phyloP scores from a whole-genome alignment of 345 rosid genomes.

The sweet orange (Citrus sinensis) region DNA sequence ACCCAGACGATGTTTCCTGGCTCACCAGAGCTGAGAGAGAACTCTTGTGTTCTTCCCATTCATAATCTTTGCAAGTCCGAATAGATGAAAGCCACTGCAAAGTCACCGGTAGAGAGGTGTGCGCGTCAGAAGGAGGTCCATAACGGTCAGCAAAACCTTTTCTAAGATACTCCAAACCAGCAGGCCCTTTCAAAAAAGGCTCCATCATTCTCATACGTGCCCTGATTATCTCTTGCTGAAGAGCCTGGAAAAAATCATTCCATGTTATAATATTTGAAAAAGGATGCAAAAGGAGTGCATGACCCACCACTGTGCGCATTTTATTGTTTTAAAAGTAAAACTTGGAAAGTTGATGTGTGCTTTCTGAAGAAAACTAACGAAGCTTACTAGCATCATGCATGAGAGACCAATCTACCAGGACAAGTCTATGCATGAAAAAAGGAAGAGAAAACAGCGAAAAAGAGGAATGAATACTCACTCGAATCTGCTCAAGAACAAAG shows the following conservation, averaged over 20 bases:
- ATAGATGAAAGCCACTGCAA: conserved; percentile 63
- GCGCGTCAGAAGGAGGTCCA: conserved; percentile 55
- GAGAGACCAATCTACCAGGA: not conserved
- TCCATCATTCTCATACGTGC: conserved; percentile 75
- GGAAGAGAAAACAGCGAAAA: not conserved
- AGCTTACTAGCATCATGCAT: too few species aligned
- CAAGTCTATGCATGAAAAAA: too few species aligned
- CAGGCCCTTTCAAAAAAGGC: conserved; percentile 78
- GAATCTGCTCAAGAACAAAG: conserved; percentile 79
- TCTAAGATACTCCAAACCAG: conserved; percentile 70
- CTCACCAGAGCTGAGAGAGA: conserved; percentile 40
- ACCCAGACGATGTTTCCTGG: conserved; percentile 43
- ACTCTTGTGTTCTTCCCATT: conserved; percentile 73
- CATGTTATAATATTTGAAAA: not conserved
- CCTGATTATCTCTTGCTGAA: conserved; percentile 68
- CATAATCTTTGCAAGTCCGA: conserved; percentile 43
- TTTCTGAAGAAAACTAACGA: too few species aligned
- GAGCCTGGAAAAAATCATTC: conserved; percentile 37
- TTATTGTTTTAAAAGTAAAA: too few species aligned
- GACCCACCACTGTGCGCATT: not conserved
- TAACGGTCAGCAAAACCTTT: conserved; percentile 55
- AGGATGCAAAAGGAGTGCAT: not conserved
- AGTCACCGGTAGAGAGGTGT: conserved; percentile 49
- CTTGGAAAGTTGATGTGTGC: too few species aligned
- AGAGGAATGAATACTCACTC: conserved; percentile 36